phyloP scores from a whole-genome alignment of 31 red algal genomes.

The Porphyra umbilicalis region DNA sequence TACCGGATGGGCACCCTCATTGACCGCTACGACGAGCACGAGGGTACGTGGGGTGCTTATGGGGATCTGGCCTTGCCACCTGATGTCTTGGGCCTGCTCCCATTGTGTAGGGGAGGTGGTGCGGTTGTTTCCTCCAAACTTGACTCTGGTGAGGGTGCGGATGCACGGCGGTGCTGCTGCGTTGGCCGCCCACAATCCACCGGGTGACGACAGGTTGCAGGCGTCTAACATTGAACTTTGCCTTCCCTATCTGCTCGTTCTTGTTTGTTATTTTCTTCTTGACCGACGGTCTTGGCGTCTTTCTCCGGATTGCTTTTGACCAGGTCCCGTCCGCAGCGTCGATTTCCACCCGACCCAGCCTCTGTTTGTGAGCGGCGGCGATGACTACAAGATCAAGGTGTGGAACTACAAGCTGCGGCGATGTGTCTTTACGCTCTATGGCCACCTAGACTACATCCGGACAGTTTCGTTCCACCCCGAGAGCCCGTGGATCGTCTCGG shows the following conservation, averaged over 20 bases:
- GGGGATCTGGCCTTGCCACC: background rate
- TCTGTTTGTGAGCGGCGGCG: constrained; percentile 92
- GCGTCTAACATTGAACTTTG: no score
- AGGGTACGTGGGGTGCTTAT: constrained; percentile 22
- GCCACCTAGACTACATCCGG: constrained; percentile 95
- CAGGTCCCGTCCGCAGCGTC: constrained; percentile 85
- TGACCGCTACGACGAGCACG: constrained; percentile 96
- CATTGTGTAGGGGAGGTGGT: no score
- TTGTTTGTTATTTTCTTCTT: background rate
- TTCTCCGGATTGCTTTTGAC: background rate
- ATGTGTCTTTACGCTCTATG: constrained; percentile 89
- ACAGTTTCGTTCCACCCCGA: constrained; percentile 98
- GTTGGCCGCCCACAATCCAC: no score
- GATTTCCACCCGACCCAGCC: constrained; percentile 93
- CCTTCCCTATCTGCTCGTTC: background rate
- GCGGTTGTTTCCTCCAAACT: no score
- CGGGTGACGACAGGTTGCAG: no score
- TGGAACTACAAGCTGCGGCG: constrained; percentile 96
- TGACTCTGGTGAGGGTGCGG: no score
- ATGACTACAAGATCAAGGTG: constrained; percentile 99
- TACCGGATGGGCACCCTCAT: constrained; percentile 95
- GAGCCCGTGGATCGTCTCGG: constrained; percentile 95
- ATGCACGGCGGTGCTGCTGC: no score
- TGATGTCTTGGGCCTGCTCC: no score
- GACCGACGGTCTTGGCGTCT: background rate